phyloP scores from a whole-genome alignment of 2,329 filamentous ascomycete species.

The Trichoderma aggressivum region DNA sequence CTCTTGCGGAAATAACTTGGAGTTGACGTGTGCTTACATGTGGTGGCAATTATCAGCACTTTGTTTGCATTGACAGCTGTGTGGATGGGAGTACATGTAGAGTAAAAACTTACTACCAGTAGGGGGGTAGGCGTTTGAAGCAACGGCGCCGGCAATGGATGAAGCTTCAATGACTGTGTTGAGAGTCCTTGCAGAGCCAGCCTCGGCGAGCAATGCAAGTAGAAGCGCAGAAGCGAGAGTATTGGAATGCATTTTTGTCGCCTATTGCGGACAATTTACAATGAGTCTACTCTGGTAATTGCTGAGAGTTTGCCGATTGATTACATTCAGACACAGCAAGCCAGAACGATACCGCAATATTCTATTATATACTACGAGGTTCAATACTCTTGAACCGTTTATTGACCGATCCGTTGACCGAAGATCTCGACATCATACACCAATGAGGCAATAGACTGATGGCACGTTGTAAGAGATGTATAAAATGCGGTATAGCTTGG shows the following conservation, averaged over 20 bases:
- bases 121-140: background rate
- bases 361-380: background rate
- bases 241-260: background rate
- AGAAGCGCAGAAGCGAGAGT: background rate
- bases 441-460: background rate
- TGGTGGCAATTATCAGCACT: background rate
- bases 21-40: background rate
- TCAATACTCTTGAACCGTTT: background rate
- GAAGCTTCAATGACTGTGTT: background rate
- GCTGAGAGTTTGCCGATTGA: background rate
- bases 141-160: background rate
- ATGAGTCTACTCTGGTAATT: background rate
- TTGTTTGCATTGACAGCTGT: background rate
- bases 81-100: background rate
- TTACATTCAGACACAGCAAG: background rate
- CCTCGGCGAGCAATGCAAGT: background rate
- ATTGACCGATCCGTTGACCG: background rate
- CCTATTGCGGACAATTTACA: background rate
- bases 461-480: background rate
- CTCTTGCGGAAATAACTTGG: background rate
- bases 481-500: background rate
- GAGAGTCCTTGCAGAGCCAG: background rate
- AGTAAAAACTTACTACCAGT: background rate
- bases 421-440: background rate
- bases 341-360: background rate